Evolutionary conservation across 257 asterid species (phyloP).

Genomic region (Schizonepeta tenuifolia): DNA sequence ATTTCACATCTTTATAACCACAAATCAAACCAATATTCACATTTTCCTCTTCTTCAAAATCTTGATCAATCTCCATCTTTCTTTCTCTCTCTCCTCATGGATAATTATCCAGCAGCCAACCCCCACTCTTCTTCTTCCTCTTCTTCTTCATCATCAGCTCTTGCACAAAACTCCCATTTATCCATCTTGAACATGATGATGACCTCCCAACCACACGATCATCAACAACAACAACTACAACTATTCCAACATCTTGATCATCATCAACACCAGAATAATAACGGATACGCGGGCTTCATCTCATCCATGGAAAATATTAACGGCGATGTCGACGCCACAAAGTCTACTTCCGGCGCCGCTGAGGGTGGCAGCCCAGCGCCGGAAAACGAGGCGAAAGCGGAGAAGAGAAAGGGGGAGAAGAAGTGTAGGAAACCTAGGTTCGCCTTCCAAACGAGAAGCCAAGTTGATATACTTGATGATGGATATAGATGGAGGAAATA

Average conservation of each 20-base stretch:
- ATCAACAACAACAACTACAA: not conserved
- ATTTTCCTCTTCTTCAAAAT: constrained; percentile 19
- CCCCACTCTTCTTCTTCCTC: constrained; percentile 25
- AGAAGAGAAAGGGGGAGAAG: constrained; percentile 40
- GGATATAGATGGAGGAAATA: constrained; percentile 65
- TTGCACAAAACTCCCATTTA: constrained; percentile 29
- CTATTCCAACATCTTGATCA: constrained; percentile 5
- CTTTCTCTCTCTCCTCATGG: constrained; percentile 36
- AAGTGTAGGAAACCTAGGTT: constrained; percentile 38
- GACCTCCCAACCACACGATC: constrained; percentile 6
- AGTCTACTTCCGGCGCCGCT: not conserved
- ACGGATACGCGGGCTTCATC: constrained; percentile 10
- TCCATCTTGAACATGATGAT: constrained; percentile 17
- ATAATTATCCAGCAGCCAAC: constrained; percentile 35
- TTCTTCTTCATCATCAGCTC: constrained; percentile 24
- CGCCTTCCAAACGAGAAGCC: constrained; percentile 61
- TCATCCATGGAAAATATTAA: constrained; percentile 7
- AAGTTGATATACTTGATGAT: constrained; percentile 63
- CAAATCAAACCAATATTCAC: constrained; percentile 20
- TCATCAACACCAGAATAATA: not conserved
- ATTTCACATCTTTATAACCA: constrained; percentile 30
- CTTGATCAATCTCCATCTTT: not conserved
- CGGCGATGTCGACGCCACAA: too few species aligned
- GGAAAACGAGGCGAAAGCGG: constrained; percentile 4
- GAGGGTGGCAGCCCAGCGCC: not conserved